Conservation (phyloP, 2,329 filamentous ascomycete species). For the Fusarium dlaminii region DNA sequence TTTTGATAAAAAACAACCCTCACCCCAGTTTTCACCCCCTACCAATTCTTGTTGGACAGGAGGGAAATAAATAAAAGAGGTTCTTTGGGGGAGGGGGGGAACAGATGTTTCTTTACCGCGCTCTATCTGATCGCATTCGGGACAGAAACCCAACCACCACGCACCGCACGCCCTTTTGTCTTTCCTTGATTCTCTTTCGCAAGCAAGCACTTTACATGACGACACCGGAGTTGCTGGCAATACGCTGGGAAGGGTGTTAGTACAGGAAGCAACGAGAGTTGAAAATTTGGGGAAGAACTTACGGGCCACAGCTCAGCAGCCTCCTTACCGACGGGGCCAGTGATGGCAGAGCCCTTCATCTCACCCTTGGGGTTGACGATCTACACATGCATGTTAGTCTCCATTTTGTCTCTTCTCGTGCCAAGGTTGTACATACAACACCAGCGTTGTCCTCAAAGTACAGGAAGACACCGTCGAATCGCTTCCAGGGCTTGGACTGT, state of each 20-base stretch:
- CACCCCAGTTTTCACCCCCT: constrained; percentile 11
- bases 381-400: constrained; percentile 60
- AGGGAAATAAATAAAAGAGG: constrained; percentile 10
- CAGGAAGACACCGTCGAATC: constrained; percentile 97
- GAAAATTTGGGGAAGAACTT: constrained; percentile 54
- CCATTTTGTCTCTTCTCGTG: not conserved
- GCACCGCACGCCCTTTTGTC: constrained; percentile 42
- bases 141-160: constrained; percentile 43
- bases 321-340: constrained; percentile 99
- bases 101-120: constrained; percentile 38
- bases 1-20: constrained; percentile 17
- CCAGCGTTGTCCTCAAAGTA: constrained; percentile 99
- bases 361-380: constrained; percentile 99
- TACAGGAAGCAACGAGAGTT: not conserved
- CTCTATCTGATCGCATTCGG: constrained; percentile 49
- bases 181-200: constrained; percentile 38
- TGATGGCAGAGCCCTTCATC: constrained; percentile 99
- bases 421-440: constrained; percentile 74
- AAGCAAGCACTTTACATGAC: constrained; percentile 84
- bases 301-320: constrained; percentile 99
- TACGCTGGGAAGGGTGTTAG: constrained; percentile 74
- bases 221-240: constrained; percentile 99
- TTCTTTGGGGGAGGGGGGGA: constrained; percentile 33
- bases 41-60: constrained; percentile 1
- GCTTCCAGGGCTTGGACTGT: constrained; percentile 99